Conservation (phyloP, 2,329 filamentous ascomycete species). For the Alternaria gaisen region DNA sequence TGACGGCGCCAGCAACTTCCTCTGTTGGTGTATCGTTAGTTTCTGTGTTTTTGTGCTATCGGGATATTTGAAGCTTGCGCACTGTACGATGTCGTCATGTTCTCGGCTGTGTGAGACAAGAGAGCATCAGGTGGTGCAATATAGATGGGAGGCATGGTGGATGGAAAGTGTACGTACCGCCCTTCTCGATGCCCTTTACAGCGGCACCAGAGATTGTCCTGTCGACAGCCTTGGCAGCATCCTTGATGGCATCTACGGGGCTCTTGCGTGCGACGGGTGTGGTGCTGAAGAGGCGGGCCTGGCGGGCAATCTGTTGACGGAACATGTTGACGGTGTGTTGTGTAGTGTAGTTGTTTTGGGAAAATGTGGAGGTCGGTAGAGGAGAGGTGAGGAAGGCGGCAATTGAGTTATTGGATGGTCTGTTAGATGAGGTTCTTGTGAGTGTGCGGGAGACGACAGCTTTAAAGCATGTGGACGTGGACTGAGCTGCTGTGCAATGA, state of each 20-base stretch:
- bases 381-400: background rate
- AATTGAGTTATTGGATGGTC: constrained; percentile 16
- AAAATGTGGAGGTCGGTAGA: constrained; percentile 6
- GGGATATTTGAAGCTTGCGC: background rate
- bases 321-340: constrained; percentile 52
- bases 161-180: constrained; percentile 58
- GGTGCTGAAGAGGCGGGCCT: constrained; percentile 64
- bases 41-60: background rate
- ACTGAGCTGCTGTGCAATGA: constrained; percentile 25
- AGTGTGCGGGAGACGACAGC: constrained; percentile 18
- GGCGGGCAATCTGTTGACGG: constrained; percentile 55
- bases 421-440: constrained; percentile 11
- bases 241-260: constrained; percentile 64
- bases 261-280: constrained; percentile 60
- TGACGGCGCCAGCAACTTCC: constrained; percentile 56
- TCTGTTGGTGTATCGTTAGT: constrained; percentile 53
- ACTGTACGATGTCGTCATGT: constrained; percentile 22
- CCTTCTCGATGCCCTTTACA: constrained; percentile 70
- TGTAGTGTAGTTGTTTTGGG: constrained; percentile 9
- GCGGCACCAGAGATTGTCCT: constrained; percentile 63
- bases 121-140: constrained; percentile 10
- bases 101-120: constrained; percentile 11
- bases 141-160: background rate
- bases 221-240: constrained; percentile 67
- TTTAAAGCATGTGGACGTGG: constrained; percentile 27